These are phyloP conservation scores for Funneliformis caledonium DNA, from an alignment of 371 early-diverging fungal genomes.

Conservation along the genomic window DNA sequence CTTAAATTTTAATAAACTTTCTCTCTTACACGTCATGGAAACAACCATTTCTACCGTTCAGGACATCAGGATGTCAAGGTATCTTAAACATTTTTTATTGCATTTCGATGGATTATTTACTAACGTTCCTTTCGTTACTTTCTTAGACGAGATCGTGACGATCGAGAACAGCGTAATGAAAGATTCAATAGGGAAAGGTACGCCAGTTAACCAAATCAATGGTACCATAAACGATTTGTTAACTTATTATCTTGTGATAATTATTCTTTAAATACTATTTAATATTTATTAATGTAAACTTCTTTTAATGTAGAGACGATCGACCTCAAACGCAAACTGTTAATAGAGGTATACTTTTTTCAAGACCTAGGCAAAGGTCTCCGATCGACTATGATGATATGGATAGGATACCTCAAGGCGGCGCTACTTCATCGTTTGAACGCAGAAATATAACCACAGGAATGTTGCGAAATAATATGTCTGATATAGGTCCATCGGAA, in stretches of 20 bases:
- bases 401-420: constrained; percentile 31
- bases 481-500: constrained; percentile 11
- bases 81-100: background rate
- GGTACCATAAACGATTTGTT: background rate
- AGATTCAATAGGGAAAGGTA: constrained; percentile 19
- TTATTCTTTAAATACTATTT: background rate
- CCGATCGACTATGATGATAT: constrained; percentile 30
- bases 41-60: background rate
- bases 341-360: background rate
- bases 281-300: background rate
- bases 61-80: background rate
- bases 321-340: background rate
- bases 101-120: background rate
- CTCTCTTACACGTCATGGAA: background rate
- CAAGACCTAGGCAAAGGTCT: constrained; percentile 4
- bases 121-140: background rate
- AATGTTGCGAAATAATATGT: constrained; percentile 14
- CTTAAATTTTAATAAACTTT: background rate
- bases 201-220: background rate
- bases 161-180: constrained; percentile 18
- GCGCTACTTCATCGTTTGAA: constrained; percentile 9
- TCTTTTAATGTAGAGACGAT: background rate
- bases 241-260: background rate
- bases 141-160: constrained; percentile 30
- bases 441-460: background rate